Evolutionary conservation across 2,329 filamentous ascomycete species (phyloP), one percentile per base, ranked within the genome.

Genomic region (Tolypocladium endophyticum): DNA sequence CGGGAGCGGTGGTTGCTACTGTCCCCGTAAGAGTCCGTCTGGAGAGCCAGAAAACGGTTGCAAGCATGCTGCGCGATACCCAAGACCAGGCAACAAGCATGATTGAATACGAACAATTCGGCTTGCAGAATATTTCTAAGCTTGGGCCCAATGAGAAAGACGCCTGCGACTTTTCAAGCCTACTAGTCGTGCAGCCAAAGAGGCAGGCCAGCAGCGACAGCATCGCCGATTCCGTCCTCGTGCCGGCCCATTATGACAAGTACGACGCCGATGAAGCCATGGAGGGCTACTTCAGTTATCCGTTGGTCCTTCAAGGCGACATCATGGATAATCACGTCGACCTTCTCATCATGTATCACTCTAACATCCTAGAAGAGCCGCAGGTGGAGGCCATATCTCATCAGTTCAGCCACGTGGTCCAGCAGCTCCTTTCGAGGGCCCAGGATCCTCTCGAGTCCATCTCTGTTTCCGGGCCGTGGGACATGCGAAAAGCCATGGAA

Each of bases 1-100:
- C 65, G 2, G 72, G 69, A 1, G 69, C 71, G 4, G 68, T 67
- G 1, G 69, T 74, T 30, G 66, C 67, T 18, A 71, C 69, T 4
- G 63, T 73, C 0, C 71, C 71, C 7, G 55, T 70, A 1, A 62
- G 69, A 11, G 55, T 69, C 5, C 52, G 41, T 4, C 28, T 68
- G 4, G 47, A 63, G 3, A 54, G 41, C 18, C 33, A 58, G n/a
- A 58, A 59, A 5, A 59, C 57, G 3, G 36, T 68, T 25, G 43
- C 60, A 25, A 55, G 64, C 16, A 65, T 64, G 14, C 60, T 71
- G 5, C 53, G 61, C 3, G 35, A 58, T 4, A 59, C 67, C 3
- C 60, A 61, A 25, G 30, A 28, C 20, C 59, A 61, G 28, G 47
- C 61, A 12, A 12, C 41, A 1, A 28, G 56, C 2, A 61, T 61